Conservation (phyloP, 2,329 filamentous ascomycete species). For the Colletotrichum tropicale region DNA sequence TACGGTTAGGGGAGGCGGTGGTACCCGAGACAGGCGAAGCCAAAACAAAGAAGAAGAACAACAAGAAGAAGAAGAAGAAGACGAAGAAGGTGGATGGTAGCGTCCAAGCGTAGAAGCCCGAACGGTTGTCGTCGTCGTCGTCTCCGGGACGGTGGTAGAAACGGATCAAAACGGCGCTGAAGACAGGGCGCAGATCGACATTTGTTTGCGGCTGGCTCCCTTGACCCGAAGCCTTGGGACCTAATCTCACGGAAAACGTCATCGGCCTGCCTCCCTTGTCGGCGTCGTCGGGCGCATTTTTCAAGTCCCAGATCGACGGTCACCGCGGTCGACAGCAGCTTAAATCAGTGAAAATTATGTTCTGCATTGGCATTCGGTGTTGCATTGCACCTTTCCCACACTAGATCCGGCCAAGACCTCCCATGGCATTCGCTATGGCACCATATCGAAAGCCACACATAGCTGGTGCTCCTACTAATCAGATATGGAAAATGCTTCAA, state of each 20-base stretch:
- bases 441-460: conserved; percentile 13
- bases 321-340: not conserved
- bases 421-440: conserved; percentile 1
- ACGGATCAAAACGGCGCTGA: not conserved
- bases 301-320: not conserved
- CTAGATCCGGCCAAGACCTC: not conserved
- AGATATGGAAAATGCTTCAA: conserved; percentile 11
- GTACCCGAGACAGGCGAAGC: not conserved
- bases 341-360: not conserved
- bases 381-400: not conserved
- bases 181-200: not conserved
- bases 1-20: not conserved
- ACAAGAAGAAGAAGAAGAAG: conserved; percentile 20
- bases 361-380: not conserved
- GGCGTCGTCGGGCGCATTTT: not conserved
- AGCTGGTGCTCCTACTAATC: not conserved
- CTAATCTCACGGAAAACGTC: not conserved
- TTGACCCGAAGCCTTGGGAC: conserved; percentile 2
- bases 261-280: not conserved
- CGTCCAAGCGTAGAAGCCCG: not conserved
- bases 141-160: not conserved
- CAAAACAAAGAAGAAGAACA: conserved; percentile 30
- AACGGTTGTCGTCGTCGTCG: not conserved
- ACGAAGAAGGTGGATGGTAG: conserved; percentile 4
- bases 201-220: not conserved